These are phyloP conservation scores for Ramularia collo-cygni DNA, from an alignment of 2,329 filamentous ascomycete genomes.

Conservation along the genomic window DNA sequence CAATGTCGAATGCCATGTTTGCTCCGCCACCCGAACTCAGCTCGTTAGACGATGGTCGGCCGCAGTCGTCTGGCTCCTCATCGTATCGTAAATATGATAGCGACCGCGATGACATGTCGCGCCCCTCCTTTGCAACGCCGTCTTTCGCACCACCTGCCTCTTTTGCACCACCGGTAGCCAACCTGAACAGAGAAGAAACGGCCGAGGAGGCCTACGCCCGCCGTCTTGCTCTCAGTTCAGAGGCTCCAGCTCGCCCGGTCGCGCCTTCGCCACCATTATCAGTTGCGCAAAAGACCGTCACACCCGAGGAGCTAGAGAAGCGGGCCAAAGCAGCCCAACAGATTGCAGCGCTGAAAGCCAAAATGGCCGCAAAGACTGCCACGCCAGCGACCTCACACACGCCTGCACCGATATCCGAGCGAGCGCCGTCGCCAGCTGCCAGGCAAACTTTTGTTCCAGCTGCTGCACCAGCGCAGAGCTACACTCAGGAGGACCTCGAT, in stretches of 20 bases:
- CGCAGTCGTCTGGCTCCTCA: slow-evolving; percentile 9
- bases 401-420: not conserved
- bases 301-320: slow-evolving; percentile 13
- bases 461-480: not conserved
- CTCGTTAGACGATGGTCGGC: slow-evolving; percentile 4
- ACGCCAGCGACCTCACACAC: slow-evolving; percentile 5
- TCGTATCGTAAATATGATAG: slow-evolving; percentile 1
- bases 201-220: slow-evolving; percentile 65
- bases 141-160: slow-evolving; percentile 1
- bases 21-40: slow-evolving; percentile 18
- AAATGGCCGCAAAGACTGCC: slow-evolving; percentile 13
- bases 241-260: slow-evolving; percentile 25
- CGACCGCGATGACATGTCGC: slow-evolving; percentile 3
- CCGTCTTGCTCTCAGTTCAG: slow-evolving; percentile 51
- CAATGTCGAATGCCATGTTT: slow-evolving; percentile 8
- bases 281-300: slow-evolving; percentile 17
- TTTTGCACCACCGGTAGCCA: slow-evolving; percentile 44
- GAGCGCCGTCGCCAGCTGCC: not conserved
- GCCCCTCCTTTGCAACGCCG: not conserved
- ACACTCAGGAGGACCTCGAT: slow-evolving; percentile 1
- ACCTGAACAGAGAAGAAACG: slow-evolving; percentile 50
- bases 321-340: slow-evolving; percentile 18
- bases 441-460: not conserved
- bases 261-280: slow-evolving; percentile 12
- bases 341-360: slow-evolving; percentile 21